Base-by-base conservation (phyloP, 768 basidiomycete species). In the Naganishia friedmannii region DNA sequence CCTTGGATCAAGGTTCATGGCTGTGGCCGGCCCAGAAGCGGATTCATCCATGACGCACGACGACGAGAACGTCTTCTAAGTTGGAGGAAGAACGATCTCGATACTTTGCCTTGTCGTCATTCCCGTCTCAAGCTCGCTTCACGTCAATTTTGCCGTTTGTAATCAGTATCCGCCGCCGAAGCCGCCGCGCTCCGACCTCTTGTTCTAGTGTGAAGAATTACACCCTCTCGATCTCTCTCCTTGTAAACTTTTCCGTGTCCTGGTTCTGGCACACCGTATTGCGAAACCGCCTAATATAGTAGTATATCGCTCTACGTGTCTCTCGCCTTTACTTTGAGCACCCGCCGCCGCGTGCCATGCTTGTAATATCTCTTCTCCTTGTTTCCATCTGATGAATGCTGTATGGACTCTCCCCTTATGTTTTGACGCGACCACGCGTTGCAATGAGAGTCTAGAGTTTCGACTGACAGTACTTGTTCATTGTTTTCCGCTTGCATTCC, bases 1-100 rank as follows among this genome's bases (percentile, higher is more conserved):
- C 19, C 55, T 70, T 1, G 65, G 51, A 19, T 70, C 70, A 19
- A 66, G 65, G 23, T 70, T 70, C 42, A 57, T 66, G 70, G 70
- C 65, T 32, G 60, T 66, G 21, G 65, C 65, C 39, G 65, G 65
- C 29, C 65, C 65, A 4, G 60, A 63, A 26, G 60, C 60, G 28
- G 60, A 63, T 23, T 23, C 39, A 21, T 63, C 60, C 9, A 63
- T 63, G 39, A 63, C 39, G 31, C n/a, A 45, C 15, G 60, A 45
- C 60, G 42, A 63, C 26, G 60, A 63, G 42, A 63, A 63, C 26
- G 60, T 42, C 2, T 63, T 63, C 39, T 63, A 45, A n/a, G 32
- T 31, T 13, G 15, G 15, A 51, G 19, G 48, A n/a, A n/a, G n/a
- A 51, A 4, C 48, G n/a, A n/a, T 23, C n/a, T 51, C 23, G 48